A percentile compares a stretch with the other conserved stretches of the same genome.
Evolutionary conservation across 331 rosid species (phyloP).

Genomic region (Stylosanthes scabra): DNA sequence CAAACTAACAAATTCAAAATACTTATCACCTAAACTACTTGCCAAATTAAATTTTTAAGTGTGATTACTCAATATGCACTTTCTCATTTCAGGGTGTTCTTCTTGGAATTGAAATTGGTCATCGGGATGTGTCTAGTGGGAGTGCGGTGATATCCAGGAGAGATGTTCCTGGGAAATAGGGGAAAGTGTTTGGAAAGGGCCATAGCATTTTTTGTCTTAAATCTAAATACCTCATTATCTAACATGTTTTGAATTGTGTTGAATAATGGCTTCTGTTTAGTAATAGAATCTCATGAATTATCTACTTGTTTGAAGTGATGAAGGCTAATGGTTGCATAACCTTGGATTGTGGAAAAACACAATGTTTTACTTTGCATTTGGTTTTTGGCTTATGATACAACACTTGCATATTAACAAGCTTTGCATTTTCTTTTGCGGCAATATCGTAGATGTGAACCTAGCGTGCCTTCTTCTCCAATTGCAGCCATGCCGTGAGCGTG

Average conservation of each 20-base stretch:
- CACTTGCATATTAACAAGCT: constrained; percentile 34
- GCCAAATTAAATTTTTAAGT: too few species aligned
- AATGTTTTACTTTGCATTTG: not conserved
- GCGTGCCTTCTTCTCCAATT: too few species aligned
- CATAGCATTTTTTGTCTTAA: constrained; percentile 50
- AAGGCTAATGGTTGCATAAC: constrained; percentile 13
- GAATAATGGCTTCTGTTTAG: constrained; percentile 2
- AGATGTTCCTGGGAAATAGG: constrained; percentile 96
- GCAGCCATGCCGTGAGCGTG: too few species aligned
- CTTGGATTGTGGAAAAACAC: not conserved
- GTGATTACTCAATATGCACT: too few species aligned
- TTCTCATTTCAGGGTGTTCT: too few species aligned
- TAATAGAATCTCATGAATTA: not conserved
- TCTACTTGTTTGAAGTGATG: constrained; percentile 12
- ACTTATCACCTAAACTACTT: constrained; percentile 12
- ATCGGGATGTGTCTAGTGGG: constrained; percentile 41
- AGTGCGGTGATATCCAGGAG: constrained; percentile 86
- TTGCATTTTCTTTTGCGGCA: constrained; percentile 54
- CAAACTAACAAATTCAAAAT: constrained; percentile 25
- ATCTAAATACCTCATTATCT: constrained; percentile 1
- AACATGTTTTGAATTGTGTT: constrained; percentile 7
- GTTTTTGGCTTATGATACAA: not conserved
- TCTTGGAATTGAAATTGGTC: too few species aligned
- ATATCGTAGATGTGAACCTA: constrained; percentile 69
- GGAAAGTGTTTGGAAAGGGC: constrained; percentile 91